Conservation (phyloP, 78 protist species). For the Corallochytrium limacisporum region DNA sequence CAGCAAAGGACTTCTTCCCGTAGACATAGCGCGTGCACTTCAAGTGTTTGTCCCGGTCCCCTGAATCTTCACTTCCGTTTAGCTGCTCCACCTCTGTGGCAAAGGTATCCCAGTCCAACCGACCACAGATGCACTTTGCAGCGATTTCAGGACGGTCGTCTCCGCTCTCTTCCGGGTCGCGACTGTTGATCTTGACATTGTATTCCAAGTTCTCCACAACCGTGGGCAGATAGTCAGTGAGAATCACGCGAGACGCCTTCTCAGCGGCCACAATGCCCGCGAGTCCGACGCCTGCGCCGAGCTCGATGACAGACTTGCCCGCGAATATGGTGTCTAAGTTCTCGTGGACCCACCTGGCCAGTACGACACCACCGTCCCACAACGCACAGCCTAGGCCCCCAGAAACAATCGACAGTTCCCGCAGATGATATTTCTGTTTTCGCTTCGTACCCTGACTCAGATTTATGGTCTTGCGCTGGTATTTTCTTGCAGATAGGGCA, state of each 20-base stretch:
- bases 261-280: constrained; percentile 55
- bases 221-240: constrained; percentile 51
- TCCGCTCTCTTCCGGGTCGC: not conserved
- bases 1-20: not conserved
- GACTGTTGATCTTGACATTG: constrained; percentile 35
- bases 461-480: constrained; percentile 57
- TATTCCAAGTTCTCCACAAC: constrained; percentile 44
- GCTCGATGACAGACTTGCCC: constrained; percentile 33
- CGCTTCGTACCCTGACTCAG: constrained; percentile 29
- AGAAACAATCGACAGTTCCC: constrained; percentile 58
- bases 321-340: constrained; percentile 36
- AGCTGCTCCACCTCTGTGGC: constrained; percentile 2
- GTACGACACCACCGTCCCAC: constrained; percentile 72
- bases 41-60: not conserved
- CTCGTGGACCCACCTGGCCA: constrained; percentile 55
- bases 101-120: not conserved
- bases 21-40: not conserved
- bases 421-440: not conserved
- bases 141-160: not conserved
- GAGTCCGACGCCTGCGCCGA: constrained; percentile 60
- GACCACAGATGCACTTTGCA: not conserved
- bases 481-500: constrained; percentile 61
- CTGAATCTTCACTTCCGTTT: no score
- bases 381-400: constrained; percentile 72
- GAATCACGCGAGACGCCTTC: constrained; percentile 21